phyloP scores from a whole-genome alignment of 768 basidiomycete species.

The Phaeotremella fagi region DNA sequence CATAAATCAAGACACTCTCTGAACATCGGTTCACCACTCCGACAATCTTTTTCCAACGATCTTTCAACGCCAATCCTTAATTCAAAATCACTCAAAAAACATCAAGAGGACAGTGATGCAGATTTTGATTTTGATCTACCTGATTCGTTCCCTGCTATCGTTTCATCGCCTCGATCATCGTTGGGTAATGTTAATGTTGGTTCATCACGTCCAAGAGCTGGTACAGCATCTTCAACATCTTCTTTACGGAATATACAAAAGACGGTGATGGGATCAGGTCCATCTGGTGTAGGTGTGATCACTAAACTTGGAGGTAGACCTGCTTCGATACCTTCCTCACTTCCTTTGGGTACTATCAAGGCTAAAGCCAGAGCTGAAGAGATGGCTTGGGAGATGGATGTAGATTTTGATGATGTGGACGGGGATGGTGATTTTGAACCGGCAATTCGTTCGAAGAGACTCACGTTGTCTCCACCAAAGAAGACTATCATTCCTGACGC shows the following conservation, averaged over 20 bases:
- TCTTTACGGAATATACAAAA: slow-evolving; percentile 3
- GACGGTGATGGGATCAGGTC: slow-evolving; percentile 27
- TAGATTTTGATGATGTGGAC: slow-evolving; percentile 23
- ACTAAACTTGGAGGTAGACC: slow-evolving; percentile 17
- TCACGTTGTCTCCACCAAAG: slow-evolving; percentile 17
- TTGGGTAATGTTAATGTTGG: neutral
- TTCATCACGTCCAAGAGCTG: neutral
- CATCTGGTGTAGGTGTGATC: slow-evolving; percentile 31
- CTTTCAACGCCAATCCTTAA: neutral
- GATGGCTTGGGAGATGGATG: slow-evolving; percentile 27
- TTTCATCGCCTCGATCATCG: neutral
- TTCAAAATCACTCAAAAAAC: neutral
- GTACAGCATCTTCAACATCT: neutral
- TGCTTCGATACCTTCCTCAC: neutral
- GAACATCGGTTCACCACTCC: slow-evolving; percentile 5
- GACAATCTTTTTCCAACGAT: slow-evolving; percentile 3
- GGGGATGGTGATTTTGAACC: too few relatives aligned
- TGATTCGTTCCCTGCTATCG: slow-evolving; percentile 10
- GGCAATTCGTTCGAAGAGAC: neutral
- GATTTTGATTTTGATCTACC: slow-evolving; percentile 13
- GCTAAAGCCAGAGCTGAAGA: slow-evolving; percentile 20
- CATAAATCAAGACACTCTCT: slow-evolving; percentile 8
- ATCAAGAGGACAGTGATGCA: slow-evolving; percentile 4
- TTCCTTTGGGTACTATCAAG: slow-evolving; percentile 11
- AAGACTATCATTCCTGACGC: slow-evolving; percentile 8